Evolutionary conservation across 176 grass and related monocot species (phyloP).

Genomic region (Eremochloa ophiuroides): DNA sequence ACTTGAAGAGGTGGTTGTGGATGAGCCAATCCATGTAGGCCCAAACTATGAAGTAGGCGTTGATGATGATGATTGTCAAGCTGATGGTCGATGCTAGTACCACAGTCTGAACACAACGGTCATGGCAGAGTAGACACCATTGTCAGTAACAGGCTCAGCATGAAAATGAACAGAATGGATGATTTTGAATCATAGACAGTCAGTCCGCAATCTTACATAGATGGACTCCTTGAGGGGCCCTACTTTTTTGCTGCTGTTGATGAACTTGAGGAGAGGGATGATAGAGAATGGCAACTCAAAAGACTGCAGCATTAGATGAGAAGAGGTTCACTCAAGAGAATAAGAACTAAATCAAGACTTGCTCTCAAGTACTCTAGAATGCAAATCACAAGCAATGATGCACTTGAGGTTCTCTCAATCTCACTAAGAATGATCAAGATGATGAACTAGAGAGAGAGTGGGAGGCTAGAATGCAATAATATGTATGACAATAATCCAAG

Average conservation of each 20-base stretch:
- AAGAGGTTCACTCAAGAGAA: too few relatives aligned
- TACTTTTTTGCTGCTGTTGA: constrained; percentile 38
- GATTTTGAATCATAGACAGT: background rate
- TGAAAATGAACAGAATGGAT: background rate
- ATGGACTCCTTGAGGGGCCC: constrained; percentile 47
- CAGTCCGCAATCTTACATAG: background rate
- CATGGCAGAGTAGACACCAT: too few relatives aligned
- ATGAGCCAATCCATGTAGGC: constrained; percentile 39
- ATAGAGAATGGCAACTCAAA: constrained; percentile 58
- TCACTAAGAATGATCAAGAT: too few relatives aligned
- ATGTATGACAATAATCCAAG: too few relatives aligned
- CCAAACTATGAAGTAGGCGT: constrained; percentile 48
- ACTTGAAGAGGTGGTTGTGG: background rate
- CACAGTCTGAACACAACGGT: constrained; percentile 18
- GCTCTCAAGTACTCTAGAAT: too few relatives aligned
- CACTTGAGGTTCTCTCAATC: too few relatives aligned
- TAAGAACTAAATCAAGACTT: too few relatives aligned
- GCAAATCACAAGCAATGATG: too few relatives aligned
- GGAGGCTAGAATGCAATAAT: too few relatives aligned
- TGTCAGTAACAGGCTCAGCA: background rate
- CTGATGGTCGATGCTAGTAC: constrained; percentile 33
- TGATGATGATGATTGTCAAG: constrained; percentile 22
- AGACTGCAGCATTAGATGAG: constrained; percentile 54
- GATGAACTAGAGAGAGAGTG: too few relatives aligned
- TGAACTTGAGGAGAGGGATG: constrained; percentile 56